Evolutionary conservation across 352 stramenopile species (phyloP).

Genomic region (Phytophthora pinifolia): DNA sequence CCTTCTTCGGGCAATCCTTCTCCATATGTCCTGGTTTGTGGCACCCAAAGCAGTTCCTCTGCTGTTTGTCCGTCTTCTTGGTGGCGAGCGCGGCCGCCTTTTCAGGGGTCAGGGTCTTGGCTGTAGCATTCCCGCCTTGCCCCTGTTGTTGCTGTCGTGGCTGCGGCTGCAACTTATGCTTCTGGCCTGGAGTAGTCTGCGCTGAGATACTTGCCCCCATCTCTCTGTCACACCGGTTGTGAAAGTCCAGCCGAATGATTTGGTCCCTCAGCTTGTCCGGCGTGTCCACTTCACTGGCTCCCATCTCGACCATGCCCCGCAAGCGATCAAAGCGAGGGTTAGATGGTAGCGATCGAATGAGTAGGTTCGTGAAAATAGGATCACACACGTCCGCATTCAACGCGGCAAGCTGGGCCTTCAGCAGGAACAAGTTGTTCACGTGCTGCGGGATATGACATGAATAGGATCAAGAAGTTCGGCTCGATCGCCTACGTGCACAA

Average conservation of each 20-base stretch:
- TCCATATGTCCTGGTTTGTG: background rate
- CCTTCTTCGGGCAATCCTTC: constrained; percentile 1
- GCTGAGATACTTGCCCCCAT: background rate
- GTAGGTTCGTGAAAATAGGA: constrained; percentile 9
- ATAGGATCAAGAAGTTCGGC: too few species aligned
- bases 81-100: background rate
- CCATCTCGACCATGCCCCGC: background rate
- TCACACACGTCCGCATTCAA: constrained; percentile 6
- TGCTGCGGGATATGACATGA: constrained; percentile 7
- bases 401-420: too few species aligned
- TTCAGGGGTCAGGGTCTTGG: background rate
- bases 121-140: background rate
- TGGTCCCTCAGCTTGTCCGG: too few species aligned
- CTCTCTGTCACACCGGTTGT: background rate
- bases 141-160: background rate
- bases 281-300: background rate
- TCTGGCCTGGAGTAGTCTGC: too few species aligned
- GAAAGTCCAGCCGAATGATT: background rate
- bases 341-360: background rate
- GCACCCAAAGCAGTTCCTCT: background rate
- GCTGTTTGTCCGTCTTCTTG: background rate
- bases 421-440: constrained; percentile 11
- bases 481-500: too few species aligned
- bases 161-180: too few species aligned
- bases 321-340: constrained; percentile 1